phyloP scores from a whole-genome alignment of 805 yeast genomes.

The Helenozyma baotianmanensis region DNA sequence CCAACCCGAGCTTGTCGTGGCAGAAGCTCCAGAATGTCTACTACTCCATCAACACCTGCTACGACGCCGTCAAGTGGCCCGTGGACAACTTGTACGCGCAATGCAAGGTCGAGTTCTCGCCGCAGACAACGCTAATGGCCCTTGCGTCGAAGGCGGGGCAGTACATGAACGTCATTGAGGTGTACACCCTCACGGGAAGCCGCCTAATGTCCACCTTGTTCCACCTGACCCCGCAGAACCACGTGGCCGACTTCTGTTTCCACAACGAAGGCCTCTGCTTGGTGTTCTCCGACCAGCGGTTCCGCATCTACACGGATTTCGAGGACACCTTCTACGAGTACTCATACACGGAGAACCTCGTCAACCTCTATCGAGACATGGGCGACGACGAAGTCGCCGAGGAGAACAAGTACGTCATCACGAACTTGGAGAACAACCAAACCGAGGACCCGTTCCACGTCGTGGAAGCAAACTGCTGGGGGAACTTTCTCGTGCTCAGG shows the following conservation, averaged over 20 bases:
- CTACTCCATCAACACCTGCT: constrained; percentile 59
- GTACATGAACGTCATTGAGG: constrained; percentile 33
- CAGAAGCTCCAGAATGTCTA: constrained; percentile 69
- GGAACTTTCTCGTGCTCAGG: constrained; percentile 41
- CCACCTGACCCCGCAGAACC: constrained; percentile 42
- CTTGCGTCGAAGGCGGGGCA: constrained; percentile 34
- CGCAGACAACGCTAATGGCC: constrained; percentile 54
- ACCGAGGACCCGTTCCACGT: constrained; percentile 27
- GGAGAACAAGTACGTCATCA: constrained; percentile 14
- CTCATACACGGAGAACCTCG: constrained; percentile 18
- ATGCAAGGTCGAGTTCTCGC: constrained; percentile 45
- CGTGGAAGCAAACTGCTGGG: constrained; percentile 28
- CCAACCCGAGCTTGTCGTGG: constrained; percentile 59
- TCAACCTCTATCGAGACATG: not conserved
- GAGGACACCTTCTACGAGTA: constrained; percentile 63
- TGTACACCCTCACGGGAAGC: constrained; percentile 32
- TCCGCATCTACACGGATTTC: constrained; percentile 59
- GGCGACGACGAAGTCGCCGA: not conserved
- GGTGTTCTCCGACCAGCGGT: constrained; percentile 47
- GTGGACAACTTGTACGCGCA: constrained; percentile 33
- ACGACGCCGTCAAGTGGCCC: constrained; percentile 48
- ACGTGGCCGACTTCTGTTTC: constrained; percentile 50
- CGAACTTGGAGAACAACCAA: constrained; percentile 30
- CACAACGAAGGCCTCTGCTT: constrained; percentile 51
- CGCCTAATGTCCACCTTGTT: constrained; percentile 33